These are phyloP conservation scores for Alternaria panax DNA, from an alignment of 2,329 filamentous ascomycete species.

Conservation along the genomic window DNA sequence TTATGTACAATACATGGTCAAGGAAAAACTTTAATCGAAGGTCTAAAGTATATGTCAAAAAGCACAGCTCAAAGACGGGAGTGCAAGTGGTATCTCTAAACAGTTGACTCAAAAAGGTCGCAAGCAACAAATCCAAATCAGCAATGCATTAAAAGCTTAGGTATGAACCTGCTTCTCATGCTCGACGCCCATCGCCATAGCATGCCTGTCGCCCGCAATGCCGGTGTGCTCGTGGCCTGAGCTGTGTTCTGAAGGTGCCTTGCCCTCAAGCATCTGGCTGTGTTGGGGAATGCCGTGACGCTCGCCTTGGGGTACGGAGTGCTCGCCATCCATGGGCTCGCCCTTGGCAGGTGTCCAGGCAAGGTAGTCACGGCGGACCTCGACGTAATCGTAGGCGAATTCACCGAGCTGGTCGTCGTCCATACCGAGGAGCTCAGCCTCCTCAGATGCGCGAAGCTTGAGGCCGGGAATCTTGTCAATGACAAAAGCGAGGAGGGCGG, in stretches of 20 bases:
- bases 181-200: slow-evolving; percentile 54
- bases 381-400: slow-evolving; percentile 90
- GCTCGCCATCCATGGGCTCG: slow-evolving; percentile 67
- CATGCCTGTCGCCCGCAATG: slow-evolving; percentile 62
- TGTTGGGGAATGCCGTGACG: slow-evolving; percentile 76
- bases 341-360: slow-evolving; percentile 81
- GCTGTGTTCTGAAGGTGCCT: slow-evolving; percentile 55
- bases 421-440: slow-evolving; percentile 86
- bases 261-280: slow-evolving; percentile 68
- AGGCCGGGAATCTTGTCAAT: slow-evolving; percentile 81
- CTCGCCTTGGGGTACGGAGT: slow-evolving; percentile 68
- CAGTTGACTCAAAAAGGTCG: slow-evolving; percentile 27
- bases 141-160: slow-evolving; percentile 17
- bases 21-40: slow-evolving; percentile 9
- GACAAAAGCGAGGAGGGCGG: slow-evolving; percentile 73
- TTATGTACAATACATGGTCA: slow-evolving; percentile 24
- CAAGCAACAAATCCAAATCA: slow-evolving; percentile 18
- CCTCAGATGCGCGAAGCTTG: slow-evolving; percentile 78
- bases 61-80: slow-evolving; percentile 30
- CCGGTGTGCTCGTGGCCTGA: slow-evolving; percentile 56
- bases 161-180: slow-evolving; percentile 43
- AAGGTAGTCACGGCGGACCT: slow-evolving; percentile 86
- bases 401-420: slow-evolving; percentile 90
- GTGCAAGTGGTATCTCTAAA: slow-evolving; percentile 45
- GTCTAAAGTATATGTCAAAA: slow-evolving; percentile 16